These are phyloP conservation scores for Sphaerosporella brunnea DNA, from an alignment of 495 filamentous ascomycete genomes.

Conservation along the genomic window DNA sequence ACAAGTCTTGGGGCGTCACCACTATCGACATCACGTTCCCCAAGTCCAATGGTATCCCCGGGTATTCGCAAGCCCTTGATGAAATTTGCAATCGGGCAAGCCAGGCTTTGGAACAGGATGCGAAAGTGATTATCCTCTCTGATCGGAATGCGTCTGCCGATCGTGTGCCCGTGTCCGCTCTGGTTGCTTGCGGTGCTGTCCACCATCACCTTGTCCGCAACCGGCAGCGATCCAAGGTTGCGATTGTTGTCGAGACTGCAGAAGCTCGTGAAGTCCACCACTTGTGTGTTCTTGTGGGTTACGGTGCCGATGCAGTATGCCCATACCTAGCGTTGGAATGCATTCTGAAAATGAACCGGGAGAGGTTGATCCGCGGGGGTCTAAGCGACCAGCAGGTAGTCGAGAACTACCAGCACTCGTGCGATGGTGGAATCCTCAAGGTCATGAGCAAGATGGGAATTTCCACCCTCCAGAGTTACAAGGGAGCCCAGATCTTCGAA, in stretches of 20 bases:
- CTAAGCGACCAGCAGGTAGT: slow-evolving; percentile 70
- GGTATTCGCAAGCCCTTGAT: slow-evolving; percentile 81
- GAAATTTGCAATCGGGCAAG: slow-evolving; percentile 73
- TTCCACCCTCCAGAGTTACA: slow-evolving; percentile 93
- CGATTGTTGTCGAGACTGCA: slow-evolving; percentile 79
- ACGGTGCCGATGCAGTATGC: slow-evolving; percentile 91
- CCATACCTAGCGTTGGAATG: slow-evolving; percentile 96
- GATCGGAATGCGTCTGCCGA: slow-evolving; percentile 74
- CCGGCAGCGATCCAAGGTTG: slow-evolving; percentile 84
- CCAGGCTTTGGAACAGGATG: slow-evolving; percentile 64
- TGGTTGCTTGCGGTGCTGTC: slow-evolving; percentile 84
- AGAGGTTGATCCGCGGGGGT: slow-evolving; percentile 83
- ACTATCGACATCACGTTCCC: slow-evolving; percentile 95
- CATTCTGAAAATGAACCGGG: slow-evolving; percentile 95
- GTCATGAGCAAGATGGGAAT: slow-evolving; percentile 99
- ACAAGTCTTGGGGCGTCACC: slow-evolving; percentile 76
- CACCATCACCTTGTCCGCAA: slow-evolving; percentile 95
- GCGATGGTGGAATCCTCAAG: slow-evolving; percentile 94
- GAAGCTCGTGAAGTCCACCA: slow-evolving; percentile 98
- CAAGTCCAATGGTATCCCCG: slow-evolving; percentile 64
- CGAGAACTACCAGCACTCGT: slow-evolving; percentile 94
- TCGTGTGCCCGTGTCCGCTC: slow-evolving; percentile 71
- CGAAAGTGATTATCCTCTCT: slow-evolving; percentile 79
- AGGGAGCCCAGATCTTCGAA: slow-evolving; percentile 98
- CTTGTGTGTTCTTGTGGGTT: slow-evolving; percentile 93